Conservation (phyloP, 768 basidiomycete genomes). For the Lyophyllum semitale region DNA sequence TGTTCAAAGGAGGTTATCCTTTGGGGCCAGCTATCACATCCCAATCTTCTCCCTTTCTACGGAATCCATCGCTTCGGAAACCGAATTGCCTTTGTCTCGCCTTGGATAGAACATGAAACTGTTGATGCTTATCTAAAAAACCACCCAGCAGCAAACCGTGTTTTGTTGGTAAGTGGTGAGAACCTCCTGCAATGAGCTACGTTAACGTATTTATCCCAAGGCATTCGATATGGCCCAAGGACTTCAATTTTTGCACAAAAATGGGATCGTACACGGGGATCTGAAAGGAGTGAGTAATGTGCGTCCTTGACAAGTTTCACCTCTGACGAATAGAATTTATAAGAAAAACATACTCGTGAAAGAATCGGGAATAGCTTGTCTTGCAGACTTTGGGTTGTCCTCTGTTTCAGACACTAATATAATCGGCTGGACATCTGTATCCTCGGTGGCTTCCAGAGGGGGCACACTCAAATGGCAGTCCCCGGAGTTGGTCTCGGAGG, state of each 20-base stretch:
- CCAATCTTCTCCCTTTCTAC: slow-evolving; percentile 31
- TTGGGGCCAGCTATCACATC: slow-evolving; percentile 32
- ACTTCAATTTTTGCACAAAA: neutral
- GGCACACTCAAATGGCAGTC: slow-evolving; percentile 29
- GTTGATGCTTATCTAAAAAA: neutral
- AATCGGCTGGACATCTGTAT: slow-evolving; percentile 15
- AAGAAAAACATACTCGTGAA: slow-evolving; percentile 28
- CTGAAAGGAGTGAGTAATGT: neutral
- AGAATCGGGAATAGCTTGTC: slow-evolving; percentile 20
- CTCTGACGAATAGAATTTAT: neutral
- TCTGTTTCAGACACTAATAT: slow-evolving; percentile 20
- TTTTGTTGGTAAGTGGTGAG: neutral
- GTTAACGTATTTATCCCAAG: neutral
- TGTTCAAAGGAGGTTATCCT: slow-evolving; percentile 16
- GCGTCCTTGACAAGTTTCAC: neutral
- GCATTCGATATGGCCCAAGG: neutral
- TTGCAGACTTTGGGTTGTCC: slow-evolving; percentile 30
- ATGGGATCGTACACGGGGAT: neutral
- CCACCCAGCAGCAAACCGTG: neutral
- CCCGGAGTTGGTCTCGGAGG: slow-evolving; percentile 21
- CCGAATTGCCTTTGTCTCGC: neutral
- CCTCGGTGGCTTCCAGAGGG: slow-evolving; percentile 10
- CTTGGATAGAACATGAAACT: neutral
- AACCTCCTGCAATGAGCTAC: neutral
- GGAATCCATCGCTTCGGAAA: slow-evolving; percentile 22